Evolutionary conservation across 345 rosid species (phyloP), one percentile per base, ranked within the genome.

Genomic region (Eucalyptus lansdowneana): DNA sequence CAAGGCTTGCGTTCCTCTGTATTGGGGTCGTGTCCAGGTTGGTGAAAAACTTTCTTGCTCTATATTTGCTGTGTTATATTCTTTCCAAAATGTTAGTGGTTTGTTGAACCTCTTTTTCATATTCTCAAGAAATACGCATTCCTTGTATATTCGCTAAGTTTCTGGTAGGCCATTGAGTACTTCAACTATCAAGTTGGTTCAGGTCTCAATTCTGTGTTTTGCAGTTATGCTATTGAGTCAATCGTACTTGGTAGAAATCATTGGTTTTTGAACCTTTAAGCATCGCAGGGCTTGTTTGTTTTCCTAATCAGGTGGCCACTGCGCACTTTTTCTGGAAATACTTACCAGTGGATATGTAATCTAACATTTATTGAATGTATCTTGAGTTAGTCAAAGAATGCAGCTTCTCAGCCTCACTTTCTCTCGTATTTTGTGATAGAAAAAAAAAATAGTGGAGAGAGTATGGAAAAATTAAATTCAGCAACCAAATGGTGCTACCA

Each of bases 21-120:
- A 93, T 87, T 95, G 97, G 97, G 94, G 97, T 88, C 95, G 97
- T 83, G 96, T 94, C 90, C 97, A 95, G 96, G 97, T 94, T 37
- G 27, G 83, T 37, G 88, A 50, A 89, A 56, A 60, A 65, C n/a
- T 80, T 90, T 86, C 87, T 56, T 88, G n/a, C 86, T 24, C 58
- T 56, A 19, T 89, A 53, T 44, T 50, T 91, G 87, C 14, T 29
- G 83, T n/a, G 69, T 86, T 45, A 80, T 86, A 21, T 37, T 72
- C 47, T 76, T 14, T 76, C 45, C 81, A 37, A 76, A 76, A 21
- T 76, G 42, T 37, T 37, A 37, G 45, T 11, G 45, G 47, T 37
- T 72, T 72, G 83, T 72, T 37, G 81, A 72, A 37, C 44, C 45
- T 34, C 81, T 34, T 72, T 72, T 37, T 21, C 83, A 72, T 17